Conservation (phyloP, 495 filamentous ascomycete species). For the Penicillium paxilli region DNA sequence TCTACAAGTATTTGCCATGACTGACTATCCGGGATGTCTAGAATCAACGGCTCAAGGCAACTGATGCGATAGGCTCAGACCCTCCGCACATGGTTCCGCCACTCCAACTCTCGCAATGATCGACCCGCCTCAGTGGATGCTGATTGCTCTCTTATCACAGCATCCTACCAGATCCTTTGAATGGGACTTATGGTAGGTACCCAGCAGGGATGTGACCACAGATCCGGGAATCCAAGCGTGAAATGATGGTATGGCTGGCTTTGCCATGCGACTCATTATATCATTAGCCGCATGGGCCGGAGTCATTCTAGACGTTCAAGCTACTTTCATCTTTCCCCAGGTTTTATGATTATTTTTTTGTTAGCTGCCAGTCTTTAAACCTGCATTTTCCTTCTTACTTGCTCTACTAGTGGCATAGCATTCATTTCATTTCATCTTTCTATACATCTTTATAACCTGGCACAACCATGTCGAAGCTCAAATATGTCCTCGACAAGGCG, state of each 20-base stretch:
- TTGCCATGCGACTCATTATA: constrained; percentile 17
- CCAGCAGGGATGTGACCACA: constrained; percentile 10
- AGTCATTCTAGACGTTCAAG: neutral
- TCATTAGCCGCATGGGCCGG: constrained; percentile 12
- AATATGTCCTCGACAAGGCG: constrained; percentile 50
- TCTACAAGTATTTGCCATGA: neutral
- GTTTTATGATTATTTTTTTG: neutral
- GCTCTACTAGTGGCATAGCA: neutral
- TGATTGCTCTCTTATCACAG: constrained; percentile 14
- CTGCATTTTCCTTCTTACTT: neutral
- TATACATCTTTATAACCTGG: neutral
- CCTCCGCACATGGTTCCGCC: constrained; percentile 2
- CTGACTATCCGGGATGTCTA: neutral
- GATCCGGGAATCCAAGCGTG: constrained; percentile 3
- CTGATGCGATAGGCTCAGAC: constrained; percentile 1
- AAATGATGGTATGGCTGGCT: constrained; percentile 6
- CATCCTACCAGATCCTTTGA: neutral
- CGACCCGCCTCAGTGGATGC: constrained; percentile 6
- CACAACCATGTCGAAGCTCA: constrained; percentile 30
- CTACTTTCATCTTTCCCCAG: neutral
- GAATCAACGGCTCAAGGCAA: neutral
- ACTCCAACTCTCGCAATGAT: constrained; percentile 11
- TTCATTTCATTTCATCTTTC: neutral
- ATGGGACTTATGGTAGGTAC: neutral
- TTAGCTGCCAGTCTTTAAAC: neutral